These are phyloP conservation scores for Gracilaria caudata DNA, from an alignment of 23 red algal genomes.

Conservation along the genomic window DNA sequence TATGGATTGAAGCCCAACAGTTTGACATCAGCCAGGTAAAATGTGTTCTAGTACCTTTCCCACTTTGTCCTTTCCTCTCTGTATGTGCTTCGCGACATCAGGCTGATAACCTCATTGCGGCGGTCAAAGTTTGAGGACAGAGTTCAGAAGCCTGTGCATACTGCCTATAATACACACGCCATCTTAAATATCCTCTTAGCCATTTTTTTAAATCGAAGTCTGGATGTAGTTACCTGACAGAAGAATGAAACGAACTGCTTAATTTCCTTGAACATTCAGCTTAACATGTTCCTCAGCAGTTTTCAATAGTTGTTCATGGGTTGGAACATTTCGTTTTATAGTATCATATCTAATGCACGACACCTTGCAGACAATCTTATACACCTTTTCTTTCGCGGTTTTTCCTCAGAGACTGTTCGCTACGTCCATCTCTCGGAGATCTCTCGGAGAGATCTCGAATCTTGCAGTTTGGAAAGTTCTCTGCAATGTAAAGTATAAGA, in stretches of 20 bases:
- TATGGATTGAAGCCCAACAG: constrained; percentile 90
- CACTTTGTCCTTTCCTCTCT: constrained; percentile 70
- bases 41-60: constrained; percentile 96
- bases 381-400: constrained; percentile 43
- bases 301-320: constrained; percentile 95
- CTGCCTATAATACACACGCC: constrained; percentile 92
- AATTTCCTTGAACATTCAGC: constrained; percentile 79
- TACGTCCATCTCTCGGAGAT: constrained; percentile 94
- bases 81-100: constrained; percentile 72
- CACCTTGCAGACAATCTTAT: constrained; percentile 32
- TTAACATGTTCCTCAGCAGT: constrained; percentile 74
- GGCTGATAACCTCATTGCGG: constrained; percentile 43
- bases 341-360: constrained; percentile 73
- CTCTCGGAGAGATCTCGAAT: constrained; percentile 78
- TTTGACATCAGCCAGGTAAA: constrained; percentile 91
- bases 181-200: constrained; percentile 95
- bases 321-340: constrained; percentile 97
- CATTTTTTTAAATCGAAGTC: constrained; percentile 96
- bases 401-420: constrained; percentile 76
- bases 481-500: constrained; percentile 85
- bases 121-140: constrained; percentile 89
- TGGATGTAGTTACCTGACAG: constrained; percentile 86
- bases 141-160: constrained; percentile 92
- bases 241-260: constrained; percentile 90
- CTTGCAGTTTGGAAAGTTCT: constrained; percentile 80